Evolutionary conservation across 352 stramenopile species (phyloP).

Genomic region (Pythium sukuiense): DNA sequence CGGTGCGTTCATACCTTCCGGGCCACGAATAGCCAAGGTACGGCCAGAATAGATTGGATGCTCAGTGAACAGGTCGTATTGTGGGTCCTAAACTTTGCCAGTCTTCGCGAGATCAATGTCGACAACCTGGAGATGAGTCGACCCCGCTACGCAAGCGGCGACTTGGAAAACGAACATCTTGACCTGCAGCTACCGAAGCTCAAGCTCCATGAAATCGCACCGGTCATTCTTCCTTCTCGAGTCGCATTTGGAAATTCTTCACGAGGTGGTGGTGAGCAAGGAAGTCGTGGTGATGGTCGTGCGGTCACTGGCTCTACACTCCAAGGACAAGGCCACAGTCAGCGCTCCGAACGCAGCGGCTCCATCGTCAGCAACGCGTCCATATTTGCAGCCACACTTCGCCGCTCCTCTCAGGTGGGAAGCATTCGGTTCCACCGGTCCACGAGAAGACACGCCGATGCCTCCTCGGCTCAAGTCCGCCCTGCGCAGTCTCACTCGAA

Average conservation of each 20-base stretch:
- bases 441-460: neutral
- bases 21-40: neutral
- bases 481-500: neutral
- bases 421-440: slow-evolving; percentile 1
- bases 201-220: slow-evolving; percentile 18
- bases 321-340: neutral
- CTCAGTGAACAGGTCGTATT: too few relatives aligned
- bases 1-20: neutral
- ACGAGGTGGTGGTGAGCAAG: neutral
- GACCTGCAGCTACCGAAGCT: slow-evolving; percentile 8
- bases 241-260: neutral
- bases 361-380: slow-evolving; percentile 4
- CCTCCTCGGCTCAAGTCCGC: neutral
- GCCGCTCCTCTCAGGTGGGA: slow-evolving; percentile 5
- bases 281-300: neutral
- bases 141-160: neutral
- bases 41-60: neutral
- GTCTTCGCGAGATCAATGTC: neutral
- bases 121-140: neutral
- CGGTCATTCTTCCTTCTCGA: slow-evolving; percentile 4
- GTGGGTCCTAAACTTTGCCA: neutral
- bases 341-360: neutral
- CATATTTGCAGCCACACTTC: slow-evolving; percentile 12
- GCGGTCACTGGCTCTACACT: neutral
- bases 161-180: neutral